Percentiles rank a stretch among this genome's conserved stretches.
These are phyloP conservation scores for Trichophyton simii DNA, from an alignment of 2,329 filamentous ascomycete species.

Conservation along the genomic window DNA sequence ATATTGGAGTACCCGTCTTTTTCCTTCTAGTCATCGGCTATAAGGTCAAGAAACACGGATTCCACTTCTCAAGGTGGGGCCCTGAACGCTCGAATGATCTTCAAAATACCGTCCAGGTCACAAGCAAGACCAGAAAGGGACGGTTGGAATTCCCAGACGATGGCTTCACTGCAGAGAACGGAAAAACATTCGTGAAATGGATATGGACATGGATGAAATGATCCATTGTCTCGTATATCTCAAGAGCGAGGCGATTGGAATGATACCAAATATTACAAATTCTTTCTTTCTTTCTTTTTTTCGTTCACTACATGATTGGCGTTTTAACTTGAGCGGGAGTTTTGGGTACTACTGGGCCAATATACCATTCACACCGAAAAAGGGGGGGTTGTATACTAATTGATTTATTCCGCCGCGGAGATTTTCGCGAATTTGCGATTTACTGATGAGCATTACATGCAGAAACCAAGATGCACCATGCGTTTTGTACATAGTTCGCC, in stretches of 20 bases:
- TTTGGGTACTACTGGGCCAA: neutral
- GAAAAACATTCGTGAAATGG: slow-evolving; percentile 22
- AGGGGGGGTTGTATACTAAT: slow-evolving; percentile 1
- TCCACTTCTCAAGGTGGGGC: slow-evolving; percentile 24
- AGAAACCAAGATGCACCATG: neutral
- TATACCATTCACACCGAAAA: slow-evolving; percentile 1
- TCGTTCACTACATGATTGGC: neutral
- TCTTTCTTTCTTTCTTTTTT: neutral
- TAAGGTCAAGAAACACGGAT: slow-evolving; percentile 28
- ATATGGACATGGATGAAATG: slow-evolving; percentile 31
- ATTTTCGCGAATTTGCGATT: neutral
- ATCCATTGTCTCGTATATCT: neutral
- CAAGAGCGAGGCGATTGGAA: neutral
- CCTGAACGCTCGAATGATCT: slow-evolving; percentile 27
- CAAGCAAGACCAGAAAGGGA: slow-evolving; percentile 23
- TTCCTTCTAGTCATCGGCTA: slow-evolving; percentile 28
- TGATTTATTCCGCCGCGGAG: neutral
- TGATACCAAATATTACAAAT: neutral
- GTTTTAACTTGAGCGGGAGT: neutral
- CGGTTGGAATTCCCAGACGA: slow-evolving; percentile 27
- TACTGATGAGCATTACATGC: neutral
- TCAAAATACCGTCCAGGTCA: slow-evolving; percentile 27
- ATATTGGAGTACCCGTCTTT: slow-evolving; percentile 32
- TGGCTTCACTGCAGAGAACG: slow-evolving; percentile 24
- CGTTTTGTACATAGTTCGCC: neutral